Evolutionary conservation across 176 grass and related monocot genomes (phyloP).

Genomic region (Carex parvula): DNA sequence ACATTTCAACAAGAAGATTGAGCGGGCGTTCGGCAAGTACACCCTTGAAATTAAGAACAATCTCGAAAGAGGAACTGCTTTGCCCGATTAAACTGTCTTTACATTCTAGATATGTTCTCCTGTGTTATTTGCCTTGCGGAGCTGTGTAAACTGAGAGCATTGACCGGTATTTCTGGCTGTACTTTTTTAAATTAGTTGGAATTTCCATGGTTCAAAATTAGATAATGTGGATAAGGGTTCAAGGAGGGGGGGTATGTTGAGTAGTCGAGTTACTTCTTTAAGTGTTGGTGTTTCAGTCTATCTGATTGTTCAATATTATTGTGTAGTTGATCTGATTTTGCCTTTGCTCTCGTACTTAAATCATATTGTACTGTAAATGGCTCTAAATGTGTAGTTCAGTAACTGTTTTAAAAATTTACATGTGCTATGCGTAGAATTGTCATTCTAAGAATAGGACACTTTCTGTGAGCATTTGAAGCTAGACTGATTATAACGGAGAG

Average conservation of each 20-base stretch:
- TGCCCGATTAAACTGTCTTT: conserved; percentile 52
- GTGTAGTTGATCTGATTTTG: not conserved
- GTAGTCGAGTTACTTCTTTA: not conserved
- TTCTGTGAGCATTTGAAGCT: not conserved
- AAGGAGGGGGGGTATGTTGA: not conserved
- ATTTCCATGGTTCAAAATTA: not conserved
- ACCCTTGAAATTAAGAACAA: conserved; percentile 99
- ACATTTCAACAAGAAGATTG: conserved; percentile 98
- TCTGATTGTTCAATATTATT: not conserved
- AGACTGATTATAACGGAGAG: not conserved
- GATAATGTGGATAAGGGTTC: conserved; percentile 10
- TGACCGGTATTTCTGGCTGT: not conserved
- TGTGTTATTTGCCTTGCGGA: not conserved
- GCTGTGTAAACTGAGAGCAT: not conserved
- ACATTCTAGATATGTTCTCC: not conserved
- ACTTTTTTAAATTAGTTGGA: not conserved
- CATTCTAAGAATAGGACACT: not conserved
- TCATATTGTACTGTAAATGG: not conserved
- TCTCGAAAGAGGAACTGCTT: conserved; percentile 80
- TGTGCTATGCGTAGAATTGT: too few relatives aligned
- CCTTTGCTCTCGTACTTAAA: not conserved
- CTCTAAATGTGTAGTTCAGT: too few relatives aligned
- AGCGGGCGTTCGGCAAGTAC: conserved; percentile 94
- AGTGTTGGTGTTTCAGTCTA: not conserved
- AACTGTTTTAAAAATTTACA: too few relatives aligned